These are phyloP conservation scores for Fraxinus albicans DNA, from an alignment of 305 asterid species.

Conservation along the genomic window DNA sequence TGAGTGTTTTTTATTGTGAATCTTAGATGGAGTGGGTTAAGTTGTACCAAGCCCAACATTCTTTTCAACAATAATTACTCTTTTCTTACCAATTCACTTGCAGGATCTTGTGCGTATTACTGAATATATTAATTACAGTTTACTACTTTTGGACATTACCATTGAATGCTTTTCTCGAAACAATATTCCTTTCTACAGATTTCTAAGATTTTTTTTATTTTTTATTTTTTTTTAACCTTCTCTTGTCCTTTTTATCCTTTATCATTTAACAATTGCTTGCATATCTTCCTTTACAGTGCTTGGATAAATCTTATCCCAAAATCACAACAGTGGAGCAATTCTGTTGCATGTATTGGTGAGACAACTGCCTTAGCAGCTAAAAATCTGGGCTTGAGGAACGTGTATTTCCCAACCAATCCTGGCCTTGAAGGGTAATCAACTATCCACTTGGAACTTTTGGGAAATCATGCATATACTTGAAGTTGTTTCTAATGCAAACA, in stretches of 20 bases:
- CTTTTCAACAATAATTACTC: neutral
- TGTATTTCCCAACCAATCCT: conserved; percentile 75
- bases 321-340: conserved; percentile 55
- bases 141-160: conserved; percentile 1
- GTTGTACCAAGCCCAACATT: neutral
- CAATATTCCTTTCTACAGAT: neutral
- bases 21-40: neutral
- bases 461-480: neutral
- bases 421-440: conserved; percentile 78
- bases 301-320: conserved; percentile 74
- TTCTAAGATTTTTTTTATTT: neutral
- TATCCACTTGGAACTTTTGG: neutral
- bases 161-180: neutral
- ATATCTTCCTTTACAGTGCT: conserved; percentile 44
- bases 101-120: neutral
- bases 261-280: neutral
- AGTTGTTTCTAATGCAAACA: neutral
- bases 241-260: neutral
- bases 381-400: conserved; percentile 62
- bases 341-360: conserved; percentile 97
- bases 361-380: conserved; percentile 89
- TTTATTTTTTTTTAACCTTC: neutral
- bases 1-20: neutral
- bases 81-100: neutral
- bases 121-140: neutral